Conservation (phyloP, 805 yeast genomes). For the Saccharomycopsis schoenii region DNA sequence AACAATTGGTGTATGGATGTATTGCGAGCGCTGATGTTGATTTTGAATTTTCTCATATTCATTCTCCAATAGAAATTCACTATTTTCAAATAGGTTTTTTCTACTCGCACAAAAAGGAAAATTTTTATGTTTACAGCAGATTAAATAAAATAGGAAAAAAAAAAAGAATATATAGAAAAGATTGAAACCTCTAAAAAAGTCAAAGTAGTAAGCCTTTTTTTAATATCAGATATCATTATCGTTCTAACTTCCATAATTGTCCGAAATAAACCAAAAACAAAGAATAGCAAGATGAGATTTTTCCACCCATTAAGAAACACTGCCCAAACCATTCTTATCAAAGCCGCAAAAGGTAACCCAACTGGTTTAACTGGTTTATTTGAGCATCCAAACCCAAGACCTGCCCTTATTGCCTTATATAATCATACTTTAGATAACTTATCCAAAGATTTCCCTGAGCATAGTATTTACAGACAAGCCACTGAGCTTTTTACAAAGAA, state of each 20-base stretch:
- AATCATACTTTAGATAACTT: conserved; percentile 55
- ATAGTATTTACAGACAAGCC: conserved; percentile 68
- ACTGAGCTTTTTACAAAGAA: conserved; percentile 62
- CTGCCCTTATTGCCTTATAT: conserved; percentile 63
- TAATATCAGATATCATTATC: background rate
- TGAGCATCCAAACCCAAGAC: conserved; percentile 79
- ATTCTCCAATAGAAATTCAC: background rate
- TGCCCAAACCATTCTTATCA: conserved; percentile 14
- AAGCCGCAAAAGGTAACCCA: conserved; percentile 43
- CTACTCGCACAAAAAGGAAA: background rate
- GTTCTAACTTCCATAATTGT: background rate
- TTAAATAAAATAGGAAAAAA: background rate
- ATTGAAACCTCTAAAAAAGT: too few relatives aligned
- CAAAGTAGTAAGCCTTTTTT: too few relatives aligned
- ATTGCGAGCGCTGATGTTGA: background rate
- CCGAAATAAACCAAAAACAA: background rate
- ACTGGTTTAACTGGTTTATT: conserved; percentile 73
- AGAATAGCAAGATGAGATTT: conserved; percentile 13
- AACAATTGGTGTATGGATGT: background rate
- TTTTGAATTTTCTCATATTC: background rate
- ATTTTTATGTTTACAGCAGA: background rate
- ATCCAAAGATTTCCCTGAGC: conserved; percentile 52
- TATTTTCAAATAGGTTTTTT: background rate
- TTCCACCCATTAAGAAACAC: conserved; percentile 10
- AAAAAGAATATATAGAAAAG: too few relatives aligned